A percentile compares a stretch with the other conserved stretches of the same genome.
phyloP scores from a whole-genome alignment of 1,284 basidiomycete genomes.

The Cryptococcus neoformans region DNA sequence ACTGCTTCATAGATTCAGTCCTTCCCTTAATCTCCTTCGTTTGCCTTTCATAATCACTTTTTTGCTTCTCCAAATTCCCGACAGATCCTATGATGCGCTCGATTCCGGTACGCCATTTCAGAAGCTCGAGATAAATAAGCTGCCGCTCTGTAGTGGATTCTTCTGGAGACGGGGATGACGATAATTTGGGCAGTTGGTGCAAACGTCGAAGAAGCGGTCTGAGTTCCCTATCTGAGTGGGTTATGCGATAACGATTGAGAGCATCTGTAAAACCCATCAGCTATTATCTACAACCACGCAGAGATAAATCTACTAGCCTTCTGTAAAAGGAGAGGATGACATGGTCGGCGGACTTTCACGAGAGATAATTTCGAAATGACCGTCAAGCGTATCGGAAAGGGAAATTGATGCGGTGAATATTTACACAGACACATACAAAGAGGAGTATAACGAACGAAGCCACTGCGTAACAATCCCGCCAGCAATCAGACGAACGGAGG shows the following conservation, averaged over 20 bases:
- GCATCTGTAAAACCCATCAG: slow-evolving; percentile 16
- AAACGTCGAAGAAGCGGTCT: slow-evolving; percentile 33
- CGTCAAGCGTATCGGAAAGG: no score
- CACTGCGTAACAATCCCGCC: no score
- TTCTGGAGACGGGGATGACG: not conserved
- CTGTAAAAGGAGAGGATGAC: no score
- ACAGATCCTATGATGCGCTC: slow-evolving; percentile 34
- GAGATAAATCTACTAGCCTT: no score
- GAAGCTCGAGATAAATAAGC: slow-evolving; percentile 16
- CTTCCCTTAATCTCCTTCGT: slow-evolving; percentile 20
- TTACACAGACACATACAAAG: no score
- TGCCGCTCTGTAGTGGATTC: slow-evolving; percentile 1
- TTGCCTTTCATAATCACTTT: slow-evolving; percentile 19
- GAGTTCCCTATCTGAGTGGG: slow-evolving; percentile 39
- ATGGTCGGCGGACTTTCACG: no score
- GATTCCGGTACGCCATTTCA: slow-evolving; percentile 34
- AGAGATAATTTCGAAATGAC: no score
- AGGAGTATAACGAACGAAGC: no score
- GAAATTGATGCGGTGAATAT: no score
- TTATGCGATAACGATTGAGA: slow-evolving; percentile 39
- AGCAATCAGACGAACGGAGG: no score
- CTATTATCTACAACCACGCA: no score
- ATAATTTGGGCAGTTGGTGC: slow-evolving; percentile 22
- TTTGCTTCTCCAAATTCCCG: slow-evolving; percentile 33
- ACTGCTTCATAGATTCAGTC: slow-evolving; percentile 1